Evolutionary conservation across 176 grass and related monocot species (phyloP).

Genomic region (Neostapfia colusana): DNA sequence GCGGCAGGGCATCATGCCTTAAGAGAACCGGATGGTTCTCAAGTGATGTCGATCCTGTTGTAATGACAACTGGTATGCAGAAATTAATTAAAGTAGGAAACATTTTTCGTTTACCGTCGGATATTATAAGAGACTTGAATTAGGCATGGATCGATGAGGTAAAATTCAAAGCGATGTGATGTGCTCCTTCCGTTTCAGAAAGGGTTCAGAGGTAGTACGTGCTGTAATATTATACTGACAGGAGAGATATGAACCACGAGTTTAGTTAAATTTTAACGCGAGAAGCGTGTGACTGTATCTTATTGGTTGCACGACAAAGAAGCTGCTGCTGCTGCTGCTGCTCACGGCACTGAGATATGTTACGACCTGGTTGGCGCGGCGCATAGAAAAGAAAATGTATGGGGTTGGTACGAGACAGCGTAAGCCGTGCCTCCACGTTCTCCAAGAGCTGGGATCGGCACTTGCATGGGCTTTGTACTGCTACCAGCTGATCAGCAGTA

Average conservation of each 20-base stretch:
- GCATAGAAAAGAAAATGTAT: too few relatives aligned
- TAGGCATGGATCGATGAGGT: background rate
- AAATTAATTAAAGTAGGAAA: background rate
- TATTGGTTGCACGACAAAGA: background rate
- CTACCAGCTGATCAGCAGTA: background rate
- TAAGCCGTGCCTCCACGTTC: background rate
- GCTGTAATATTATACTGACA: too few relatives aligned
- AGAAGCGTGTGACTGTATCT: background rate
- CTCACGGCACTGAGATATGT: too few relatives aligned
- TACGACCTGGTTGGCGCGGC: too few relatives aligned
- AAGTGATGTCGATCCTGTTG: background rate
- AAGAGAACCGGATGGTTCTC: constrained; percentile 1
- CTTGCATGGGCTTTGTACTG: background rate
- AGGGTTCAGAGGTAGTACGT: too few relatives aligned
- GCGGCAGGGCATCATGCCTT: background rate
- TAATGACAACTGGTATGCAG: background rate
- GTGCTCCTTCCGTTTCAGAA: too few relatives aligned
- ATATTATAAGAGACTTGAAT: too few relatives aligned
- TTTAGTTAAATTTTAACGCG: background rate
- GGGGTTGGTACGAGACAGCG: constrained; percentile 3
- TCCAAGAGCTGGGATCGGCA: constrained; percentile 16
- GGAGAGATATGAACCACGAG: background rate
- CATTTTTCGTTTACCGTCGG: too few relatives aligned
- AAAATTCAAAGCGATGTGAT: background rate
- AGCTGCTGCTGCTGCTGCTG: too few relatives aligned